Conservation (phyloP, 139 green algal species). For the Ettlia oleoabundans region DNA sequence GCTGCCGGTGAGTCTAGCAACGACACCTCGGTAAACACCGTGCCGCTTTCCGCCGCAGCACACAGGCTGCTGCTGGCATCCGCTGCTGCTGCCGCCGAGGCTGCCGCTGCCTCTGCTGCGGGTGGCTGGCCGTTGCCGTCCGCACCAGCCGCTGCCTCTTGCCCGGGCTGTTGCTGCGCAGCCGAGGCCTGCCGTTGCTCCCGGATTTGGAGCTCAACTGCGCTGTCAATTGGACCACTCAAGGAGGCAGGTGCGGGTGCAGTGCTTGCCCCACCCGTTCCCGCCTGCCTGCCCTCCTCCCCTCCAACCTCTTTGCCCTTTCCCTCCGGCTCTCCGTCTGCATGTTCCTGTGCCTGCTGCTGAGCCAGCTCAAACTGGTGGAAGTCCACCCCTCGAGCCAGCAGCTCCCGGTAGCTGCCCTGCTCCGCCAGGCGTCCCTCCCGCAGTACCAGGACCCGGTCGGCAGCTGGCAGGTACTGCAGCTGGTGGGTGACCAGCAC, state of each 20-base stretch:
- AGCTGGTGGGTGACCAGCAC: constrained; percentile 90
- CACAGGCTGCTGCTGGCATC: constrained; percentile 1
- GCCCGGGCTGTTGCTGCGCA: too few relatives aligned
- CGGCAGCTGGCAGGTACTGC: constrained; percentile 87
- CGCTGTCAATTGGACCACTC: neutral
- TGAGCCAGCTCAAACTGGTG: constrained; percentile 38
- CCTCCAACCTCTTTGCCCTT: neutral
- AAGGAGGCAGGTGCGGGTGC: neutral
- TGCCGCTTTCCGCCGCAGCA: constrained; percentile 6
- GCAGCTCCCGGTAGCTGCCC: constrained; percentile 67
- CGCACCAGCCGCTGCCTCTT: too few relatives aligned
- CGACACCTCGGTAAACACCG: constrained; percentile 17
- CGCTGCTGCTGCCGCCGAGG: neutral
- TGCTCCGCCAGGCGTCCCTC: constrained; percentile 73
- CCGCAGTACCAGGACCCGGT: constrained; percentile 87
- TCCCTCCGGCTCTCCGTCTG: neutral
- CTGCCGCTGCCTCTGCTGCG: too few relatives aligned
- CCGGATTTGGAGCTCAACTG: neutral
- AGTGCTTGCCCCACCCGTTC: neutral
- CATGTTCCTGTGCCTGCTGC: neutral
- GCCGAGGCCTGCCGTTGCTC: neutral
- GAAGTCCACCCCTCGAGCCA: constrained; percentile 61
- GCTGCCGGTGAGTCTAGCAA: neutral
- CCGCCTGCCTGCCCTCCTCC: neutral
- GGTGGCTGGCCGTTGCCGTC: too few relatives aligned